These are phyloP conservation scores for Nakazawaea ernobii DNA, from an alignment of 805 yeast species.

Conservation along the genomic window DNA sequence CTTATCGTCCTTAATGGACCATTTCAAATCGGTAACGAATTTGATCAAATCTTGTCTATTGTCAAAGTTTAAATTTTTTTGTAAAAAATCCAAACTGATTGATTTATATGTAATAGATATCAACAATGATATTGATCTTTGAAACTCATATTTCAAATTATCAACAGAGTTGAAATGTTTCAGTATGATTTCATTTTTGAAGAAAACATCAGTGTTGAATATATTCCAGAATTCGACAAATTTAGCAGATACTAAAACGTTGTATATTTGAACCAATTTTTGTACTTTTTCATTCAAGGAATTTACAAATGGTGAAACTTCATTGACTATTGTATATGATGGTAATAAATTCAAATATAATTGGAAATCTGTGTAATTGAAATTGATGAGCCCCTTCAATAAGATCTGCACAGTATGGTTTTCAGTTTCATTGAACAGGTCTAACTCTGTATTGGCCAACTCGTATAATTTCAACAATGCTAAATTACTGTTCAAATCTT, in stretches of 20 bases:
- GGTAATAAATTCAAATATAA: constrained; percentile 40
- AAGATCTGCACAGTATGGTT: constrained; percentile 32
- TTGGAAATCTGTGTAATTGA: constrained; percentile 35
- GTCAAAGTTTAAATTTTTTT: constrained; percentile 3
- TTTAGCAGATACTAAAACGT: constrained; percentile 4
- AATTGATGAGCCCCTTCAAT: constrained; percentile 34
- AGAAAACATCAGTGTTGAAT: constrained; percentile 7
- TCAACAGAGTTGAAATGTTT: constrained; percentile 4
- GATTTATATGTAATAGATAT: constrained; percentile 10
- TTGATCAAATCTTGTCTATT: constrained; percentile 2
- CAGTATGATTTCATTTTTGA: constrained; percentile 1
- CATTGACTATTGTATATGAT: constrained; percentile 21
- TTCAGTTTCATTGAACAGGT: constrained; percentile 28
- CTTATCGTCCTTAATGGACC: constrained; percentile 6
- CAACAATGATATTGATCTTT: constrained; percentile 8
- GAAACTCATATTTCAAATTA: constrained; percentile 9
- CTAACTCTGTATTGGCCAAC: constrained; percentile 22
- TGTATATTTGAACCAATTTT: constrained; percentile 9
- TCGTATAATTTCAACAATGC: constrained; percentile 40
- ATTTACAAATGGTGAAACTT: constrained; percentile 10
- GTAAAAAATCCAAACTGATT: constrained; percentile 4
- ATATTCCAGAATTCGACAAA: constrained; percentile 11
- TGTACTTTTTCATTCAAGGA: constrained; percentile 12
- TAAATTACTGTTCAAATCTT: constrained; percentile 37
- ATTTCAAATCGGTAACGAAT: constrained; percentile 5